Evolutionary conservation across 495 filamentous ascomycete genomes (phyloP).

Genomic region (Aspergillus egyptiacus): DNA sequence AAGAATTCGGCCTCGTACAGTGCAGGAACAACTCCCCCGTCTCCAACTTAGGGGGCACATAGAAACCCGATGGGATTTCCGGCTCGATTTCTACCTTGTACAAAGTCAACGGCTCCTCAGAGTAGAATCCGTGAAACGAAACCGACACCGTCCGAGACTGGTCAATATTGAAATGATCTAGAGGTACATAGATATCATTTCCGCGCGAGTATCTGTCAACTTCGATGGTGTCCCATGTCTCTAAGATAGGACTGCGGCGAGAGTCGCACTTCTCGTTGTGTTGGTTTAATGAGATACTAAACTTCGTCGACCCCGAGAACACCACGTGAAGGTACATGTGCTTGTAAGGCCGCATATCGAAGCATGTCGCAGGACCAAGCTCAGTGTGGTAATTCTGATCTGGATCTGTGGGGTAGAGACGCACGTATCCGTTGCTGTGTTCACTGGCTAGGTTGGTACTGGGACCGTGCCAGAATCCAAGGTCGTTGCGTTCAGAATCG

Average conservation of each 20-base stretch:
- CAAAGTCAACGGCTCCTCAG: slow-evolving; percentile 45
- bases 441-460: slow-evolving; percentile 54
- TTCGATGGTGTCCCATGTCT: slow-evolving; percentile 68
- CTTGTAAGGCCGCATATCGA: slow-evolving; percentile 50
- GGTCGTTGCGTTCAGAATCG: slow-evolving; percentile 49
- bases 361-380: slow-evolving; percentile 49
- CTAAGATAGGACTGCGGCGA: slow-evolving; percentile 57
- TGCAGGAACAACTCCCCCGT: slow-evolving; percentile 56
- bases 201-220: slow-evolving; percentile 52
- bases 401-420: slow-evolving; percentile 57
- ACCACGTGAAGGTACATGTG: slow-evolving; percentile 62
- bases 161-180: slow-evolving; percentile 68
- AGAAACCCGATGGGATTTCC: slow-evolving; percentile 35
- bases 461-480: slow-evolving; percentile 66
- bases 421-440: slow-evolving; percentile 45
- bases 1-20: slow-evolving; percentile 65
- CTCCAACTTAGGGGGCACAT: slow-evolving; percentile 55
- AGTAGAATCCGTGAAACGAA: slow-evolving; percentile 65
- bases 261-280: slow-evolving; percentile 61
- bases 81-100: slow-evolving; percentile 60
- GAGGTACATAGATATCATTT: slow-evolving; percentile 64
- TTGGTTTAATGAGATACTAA: slow-evolving; percentile 66
- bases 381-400: slow-evolving; percentile 68
- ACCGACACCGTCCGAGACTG: slow-evolving; percentile 55
- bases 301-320: slow-evolving; percentile 60